These are phyloP conservation scores for Botrytis deweyae DNA, from an alignment of 2,329 filamentous ascomycete genomes.

Conservation along the genomic window DNA sequence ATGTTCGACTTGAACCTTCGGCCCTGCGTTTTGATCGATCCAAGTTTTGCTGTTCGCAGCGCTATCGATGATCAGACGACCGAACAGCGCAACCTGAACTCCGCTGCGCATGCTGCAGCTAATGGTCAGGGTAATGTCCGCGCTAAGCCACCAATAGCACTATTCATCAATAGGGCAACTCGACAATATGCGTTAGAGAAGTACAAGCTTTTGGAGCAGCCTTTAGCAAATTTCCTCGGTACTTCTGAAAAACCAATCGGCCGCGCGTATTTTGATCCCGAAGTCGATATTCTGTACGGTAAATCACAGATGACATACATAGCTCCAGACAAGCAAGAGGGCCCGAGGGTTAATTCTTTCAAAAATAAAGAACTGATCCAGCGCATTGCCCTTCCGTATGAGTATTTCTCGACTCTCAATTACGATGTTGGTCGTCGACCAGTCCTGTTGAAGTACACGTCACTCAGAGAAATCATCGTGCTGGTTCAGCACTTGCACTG, in stretches of 20 bases:
- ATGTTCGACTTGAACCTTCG: background rate
- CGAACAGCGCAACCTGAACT: background rate
- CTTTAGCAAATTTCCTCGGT: background rate
- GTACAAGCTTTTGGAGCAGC: background rate
- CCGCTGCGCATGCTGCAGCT: background rate
- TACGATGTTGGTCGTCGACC: background rate
- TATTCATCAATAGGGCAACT: background rate
- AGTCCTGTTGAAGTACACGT: background rate
- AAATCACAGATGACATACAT: fast-evolving
- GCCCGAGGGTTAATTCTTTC: background rate
- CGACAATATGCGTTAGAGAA: background rate
- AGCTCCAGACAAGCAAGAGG: fast-evolving
- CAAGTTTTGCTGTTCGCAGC: background rate
- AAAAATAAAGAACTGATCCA: background rate
- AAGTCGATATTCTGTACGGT: background rate
- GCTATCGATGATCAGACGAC: background rate
- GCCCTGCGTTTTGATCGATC: background rate
- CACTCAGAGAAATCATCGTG: background rate
- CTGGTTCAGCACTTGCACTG: background rate
- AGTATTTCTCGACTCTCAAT: background rate
- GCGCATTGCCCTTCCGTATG: background rate
- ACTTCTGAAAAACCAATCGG: fast-evolving
- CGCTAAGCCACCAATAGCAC: background rate
- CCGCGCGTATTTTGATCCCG: background rate
- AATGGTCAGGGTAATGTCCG: fast-evolving